Conservation (phyloP, 495 filamentous ascomycete species). For the Stereocaulon alpinum region DNA sequence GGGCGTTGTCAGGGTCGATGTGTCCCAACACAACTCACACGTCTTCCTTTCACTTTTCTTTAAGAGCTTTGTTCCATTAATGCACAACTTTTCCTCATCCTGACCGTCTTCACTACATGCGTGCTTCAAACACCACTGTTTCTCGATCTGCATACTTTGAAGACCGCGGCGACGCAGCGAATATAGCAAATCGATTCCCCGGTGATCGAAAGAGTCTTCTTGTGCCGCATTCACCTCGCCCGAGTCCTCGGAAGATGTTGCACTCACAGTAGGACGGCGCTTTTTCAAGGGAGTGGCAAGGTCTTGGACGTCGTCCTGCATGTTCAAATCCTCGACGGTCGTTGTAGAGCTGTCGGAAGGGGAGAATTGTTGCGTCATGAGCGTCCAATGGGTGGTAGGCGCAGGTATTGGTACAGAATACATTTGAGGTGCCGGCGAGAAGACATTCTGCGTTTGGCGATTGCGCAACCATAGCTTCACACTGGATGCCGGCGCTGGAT, state of each 20-base stretch:
- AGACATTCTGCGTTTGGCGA: neutral
- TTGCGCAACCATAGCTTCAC: neutral
- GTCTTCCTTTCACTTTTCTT: neutral
- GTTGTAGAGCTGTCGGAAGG: neutral
- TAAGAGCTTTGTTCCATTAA: neutral
- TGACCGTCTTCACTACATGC: neutral
- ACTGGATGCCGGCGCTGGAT: neutral
- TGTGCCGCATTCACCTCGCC: neutral
- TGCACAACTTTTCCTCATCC: neutral
- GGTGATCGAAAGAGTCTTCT: neutral
- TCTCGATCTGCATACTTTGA: neutral
- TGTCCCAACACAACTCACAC: slow-evolving; percentile 9
- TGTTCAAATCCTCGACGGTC: neutral
- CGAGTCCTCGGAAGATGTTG: neutral
- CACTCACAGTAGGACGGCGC: neutral
- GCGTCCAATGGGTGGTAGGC: neutral
- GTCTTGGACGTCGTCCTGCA: neutral
- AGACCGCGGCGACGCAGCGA: neutral
- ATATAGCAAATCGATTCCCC: neutral
- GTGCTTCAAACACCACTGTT: neutral
- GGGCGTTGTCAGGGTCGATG: neutral
- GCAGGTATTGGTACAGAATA: neutral
- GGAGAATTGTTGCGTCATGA: neutral
- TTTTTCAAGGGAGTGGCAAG: neutral
- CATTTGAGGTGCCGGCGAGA: neutral